phyloP scores from a whole-genome alignment of 371 early-diverging fungal genomes.

The Phascolomyces articulosus region DNA sequence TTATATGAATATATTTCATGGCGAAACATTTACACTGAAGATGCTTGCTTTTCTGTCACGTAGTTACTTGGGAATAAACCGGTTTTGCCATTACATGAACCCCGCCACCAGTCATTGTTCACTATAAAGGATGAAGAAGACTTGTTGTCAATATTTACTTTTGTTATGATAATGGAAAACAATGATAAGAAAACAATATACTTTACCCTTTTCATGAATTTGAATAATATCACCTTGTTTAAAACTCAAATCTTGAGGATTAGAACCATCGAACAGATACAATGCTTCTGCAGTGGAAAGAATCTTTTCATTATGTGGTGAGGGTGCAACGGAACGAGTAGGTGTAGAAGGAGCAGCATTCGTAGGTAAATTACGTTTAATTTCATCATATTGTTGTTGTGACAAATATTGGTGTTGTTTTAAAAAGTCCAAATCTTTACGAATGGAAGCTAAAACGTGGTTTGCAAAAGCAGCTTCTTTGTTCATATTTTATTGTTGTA shows the following conservation, averaged over 20 bases:
- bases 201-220: conserved; percentile 22
- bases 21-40: neutral
- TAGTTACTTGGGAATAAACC: conserved; percentile 41
- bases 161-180: neutral
- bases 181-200: neutral
- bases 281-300: conserved; percentile 29
- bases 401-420: conserved; percentile 27
- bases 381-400: conserved; percentile 26
- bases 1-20: no score
- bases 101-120: conserved; percentile 44
- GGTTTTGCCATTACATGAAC: conserved; percentile 24
- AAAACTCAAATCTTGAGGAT: conserved; percentile 28
- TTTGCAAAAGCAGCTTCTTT: conserved; percentile 22
- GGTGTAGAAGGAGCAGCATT: conserved; percentile 4
- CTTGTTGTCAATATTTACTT: conserved; percentile 1
- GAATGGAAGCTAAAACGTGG: conserved; percentile 30
- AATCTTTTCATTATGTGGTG: conserved; percentile 3
- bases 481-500: no score
- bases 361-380: conserved; percentile 22
- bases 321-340: neutral
- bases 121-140: conserved; percentile 15
- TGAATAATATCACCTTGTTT: conserved; percentile 22
- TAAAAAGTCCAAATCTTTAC: conserved; percentile 28
- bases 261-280: conserved; percentile 29
- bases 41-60: conserved; percentile 20